Percentiles rank a stretch among this genome's conserved stretches.
phyloP scores from a whole-genome alignment of 1,284 basidiomycete species.

The Rhodofomes roseus region DNA sequence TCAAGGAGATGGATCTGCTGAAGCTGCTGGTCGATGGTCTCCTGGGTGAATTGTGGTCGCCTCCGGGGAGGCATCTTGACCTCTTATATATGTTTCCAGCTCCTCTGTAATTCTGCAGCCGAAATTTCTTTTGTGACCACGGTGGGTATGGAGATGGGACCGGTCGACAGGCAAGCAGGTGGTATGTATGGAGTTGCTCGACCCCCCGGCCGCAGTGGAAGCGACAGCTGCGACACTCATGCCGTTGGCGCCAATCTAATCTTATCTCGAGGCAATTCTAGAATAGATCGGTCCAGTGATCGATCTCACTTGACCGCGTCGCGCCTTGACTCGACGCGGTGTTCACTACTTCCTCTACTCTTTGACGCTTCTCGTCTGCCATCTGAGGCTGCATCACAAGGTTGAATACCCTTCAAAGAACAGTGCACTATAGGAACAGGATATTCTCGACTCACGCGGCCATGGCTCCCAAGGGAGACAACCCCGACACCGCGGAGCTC shows the following conservation, averaged over 20 bases:
- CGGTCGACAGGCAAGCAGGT: too few species aligned
- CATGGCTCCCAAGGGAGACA: constrained; percentile 34
- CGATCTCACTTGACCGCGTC: constrained; percentile 1
- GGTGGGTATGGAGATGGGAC: too few species aligned
- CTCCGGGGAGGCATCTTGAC: constrained; percentile 65
- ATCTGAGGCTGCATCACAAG: too few species aligned
- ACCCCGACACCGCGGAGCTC: constrained; percentile 36
- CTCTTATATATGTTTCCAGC: not conserved
- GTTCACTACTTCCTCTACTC: not conserved
- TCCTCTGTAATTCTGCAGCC: too few species aligned
- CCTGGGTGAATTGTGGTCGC: constrained; percentile 71
- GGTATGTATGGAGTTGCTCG: too few species aligned
- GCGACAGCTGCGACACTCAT: too few species aligned
- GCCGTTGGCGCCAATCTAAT: constrained; percentile 1
- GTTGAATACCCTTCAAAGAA: too few species aligned
- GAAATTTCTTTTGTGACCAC: not conserved
- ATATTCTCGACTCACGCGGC: not conserved
- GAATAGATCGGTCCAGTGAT: not conserved
- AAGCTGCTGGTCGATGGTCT: constrained; percentile 79
- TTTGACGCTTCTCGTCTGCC: too few species aligned
- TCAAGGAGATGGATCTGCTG: constrained; percentile 86
- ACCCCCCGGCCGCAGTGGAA: too few species aligned
- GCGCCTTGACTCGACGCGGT: not conserved
- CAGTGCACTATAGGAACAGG: not conserved
- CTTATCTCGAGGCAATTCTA: not conserved